Percentiles rank a stretch among this genome's conserved stretches.
These are phyloP conservation scores for Boletus rufocinnamomeus DNA, from an alignment of 768 basidiomycete species.

Conservation along the genomic window DNA sequence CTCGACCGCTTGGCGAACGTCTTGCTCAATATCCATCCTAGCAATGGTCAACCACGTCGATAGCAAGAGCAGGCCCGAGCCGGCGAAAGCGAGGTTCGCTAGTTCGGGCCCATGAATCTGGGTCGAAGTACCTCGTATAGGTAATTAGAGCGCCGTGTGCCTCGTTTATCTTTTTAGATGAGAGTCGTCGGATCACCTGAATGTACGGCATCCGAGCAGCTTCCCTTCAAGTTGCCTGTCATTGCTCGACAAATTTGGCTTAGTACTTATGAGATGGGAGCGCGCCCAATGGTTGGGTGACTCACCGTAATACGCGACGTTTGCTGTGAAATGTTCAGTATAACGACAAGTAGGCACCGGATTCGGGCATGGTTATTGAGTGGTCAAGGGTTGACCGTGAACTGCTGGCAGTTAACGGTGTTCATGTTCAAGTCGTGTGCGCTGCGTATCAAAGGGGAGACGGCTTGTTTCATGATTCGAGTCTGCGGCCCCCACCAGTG, in stretches of 20 bases:
- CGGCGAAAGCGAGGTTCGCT: conserved; percentile 1
- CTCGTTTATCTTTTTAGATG: neutral
- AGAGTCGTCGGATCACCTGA: conserved; percentile 4
- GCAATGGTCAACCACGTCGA: neutral
- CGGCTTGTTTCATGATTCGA: neutral
- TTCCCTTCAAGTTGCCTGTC: neutral
- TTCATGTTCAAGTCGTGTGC: neutral
- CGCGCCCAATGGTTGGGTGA: neutral
- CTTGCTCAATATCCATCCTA: conserved; percentile 8
- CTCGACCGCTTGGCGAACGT: neutral
- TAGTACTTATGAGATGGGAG: neutral
- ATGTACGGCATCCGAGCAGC: conserved; percentile 14
- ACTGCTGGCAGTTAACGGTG: neutral
- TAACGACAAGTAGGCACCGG: neutral
- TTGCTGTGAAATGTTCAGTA: neutral
- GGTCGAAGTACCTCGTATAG: conserved; percentile 2
- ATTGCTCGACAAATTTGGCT: neutral
- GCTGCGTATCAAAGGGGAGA: neutral
- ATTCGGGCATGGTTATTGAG: neutral
- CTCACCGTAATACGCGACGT: neutral
- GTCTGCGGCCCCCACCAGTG: neutral
- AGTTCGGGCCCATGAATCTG: neutral
- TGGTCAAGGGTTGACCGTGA: neutral
- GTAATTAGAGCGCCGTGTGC: neutral
- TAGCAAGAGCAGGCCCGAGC: neutral